Conservation (phyloP, 2,329 filamentous ascomycete genomes). For the Aplosporella prunicola region DNA sequence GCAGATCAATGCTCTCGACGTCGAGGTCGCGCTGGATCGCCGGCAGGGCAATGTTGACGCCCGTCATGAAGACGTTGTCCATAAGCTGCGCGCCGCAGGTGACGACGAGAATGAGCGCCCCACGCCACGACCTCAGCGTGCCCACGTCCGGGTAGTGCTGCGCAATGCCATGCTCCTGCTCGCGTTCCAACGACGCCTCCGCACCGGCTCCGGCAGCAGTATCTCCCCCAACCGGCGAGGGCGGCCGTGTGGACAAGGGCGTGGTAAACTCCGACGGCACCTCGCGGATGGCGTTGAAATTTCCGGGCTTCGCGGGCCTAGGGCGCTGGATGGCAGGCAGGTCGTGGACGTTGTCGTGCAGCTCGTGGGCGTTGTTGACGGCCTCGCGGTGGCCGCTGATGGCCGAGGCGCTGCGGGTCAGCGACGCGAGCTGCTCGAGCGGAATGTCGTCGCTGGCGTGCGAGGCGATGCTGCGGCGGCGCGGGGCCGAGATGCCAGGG, state of each 20-base stretch:
- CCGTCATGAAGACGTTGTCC: constrained; percentile 34
- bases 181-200: constrained; percentile 1
- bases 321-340: constrained; percentile 9
- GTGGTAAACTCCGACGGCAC: constrained; percentile 8
- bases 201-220: neutral
- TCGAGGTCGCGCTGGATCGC: constrained; percentile 11
- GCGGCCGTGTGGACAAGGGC: constrained; percentile 8
- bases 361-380: neutral
- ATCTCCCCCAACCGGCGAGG: constrained; percentile 5
- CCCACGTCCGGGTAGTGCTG: constrained; percentile 24
- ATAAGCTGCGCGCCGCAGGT: constrained; percentile 36
- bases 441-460: constrained; percentile 3
- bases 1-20: constrained; percentile 7
- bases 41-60: constrained; percentile 12
- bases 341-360: constrained; percentile 7
- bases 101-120: constrained; percentile 29
- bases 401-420: constrained; percentile 8
- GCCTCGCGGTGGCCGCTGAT: constrained; percentile 11
- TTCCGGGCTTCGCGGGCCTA: constrained; percentile 6
- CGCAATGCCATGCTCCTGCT: constrained; percentile 6
- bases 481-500: constrained; percentile 4
- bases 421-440: constrained; percentile 3
- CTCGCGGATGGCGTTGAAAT: constrained; percentile 10
- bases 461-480: constrained; percentile 9
- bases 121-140: constrained; percentile 29